Conservation (phyloP, 495 filamentous ascomycete species). For the Xylaria bambusicola region DNA sequence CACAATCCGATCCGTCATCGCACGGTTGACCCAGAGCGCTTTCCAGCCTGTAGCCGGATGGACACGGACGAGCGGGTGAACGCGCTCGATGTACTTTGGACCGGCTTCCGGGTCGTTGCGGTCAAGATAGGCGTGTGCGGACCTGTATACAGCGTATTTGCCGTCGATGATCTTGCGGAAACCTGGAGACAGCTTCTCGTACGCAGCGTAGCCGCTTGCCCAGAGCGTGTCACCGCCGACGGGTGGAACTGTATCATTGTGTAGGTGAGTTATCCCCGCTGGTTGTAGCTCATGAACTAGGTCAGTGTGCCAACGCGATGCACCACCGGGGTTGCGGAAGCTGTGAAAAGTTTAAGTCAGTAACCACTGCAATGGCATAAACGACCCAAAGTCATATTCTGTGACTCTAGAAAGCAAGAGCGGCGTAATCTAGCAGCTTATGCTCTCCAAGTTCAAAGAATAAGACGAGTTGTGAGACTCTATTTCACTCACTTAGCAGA, state of each 20-base stretch:
- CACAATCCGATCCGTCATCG: constrained; percentile 65
- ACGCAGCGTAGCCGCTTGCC: constrained; percentile 69
- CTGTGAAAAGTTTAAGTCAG: too few relatives aligned
- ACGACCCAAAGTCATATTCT: too few relatives aligned
- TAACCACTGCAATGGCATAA: too few relatives aligned
- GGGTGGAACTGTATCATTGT: constrained; percentile 66
- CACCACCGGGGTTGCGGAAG: constrained; percentile 66
- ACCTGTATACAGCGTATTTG: constrained; percentile 64
- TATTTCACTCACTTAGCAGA: constrained; percentile 35
- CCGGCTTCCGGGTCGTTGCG: constrained; percentile 61
- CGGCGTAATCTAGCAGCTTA: too few relatives aligned
- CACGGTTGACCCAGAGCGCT: constrained; percentile 68
- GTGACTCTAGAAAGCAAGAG: too few relatives aligned
- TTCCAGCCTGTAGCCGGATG: constrained; percentile 75
- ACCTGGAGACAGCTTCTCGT: constrained; percentile 68
- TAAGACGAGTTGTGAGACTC: too few relatives aligned
- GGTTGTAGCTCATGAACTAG: constrained; percentile 71
- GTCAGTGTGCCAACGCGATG: constrained; percentile 69
- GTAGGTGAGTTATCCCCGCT: constrained; percentile 68
- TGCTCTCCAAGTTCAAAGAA: too few relatives aligned
- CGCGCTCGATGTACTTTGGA: constrained; percentile 63
- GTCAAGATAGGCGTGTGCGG: constrained; percentile 68
- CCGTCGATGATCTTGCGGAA: constrained; percentile 75
- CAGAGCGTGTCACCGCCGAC: constrained; percentile 72
- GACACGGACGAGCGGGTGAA: constrained; percentile 68